Percentiles rank a stretch among this genome's conserved stretches.
Evolutionary conservation across 768 basidiomycete genomes (phyloP).

Genomic region (Trametes elegans): DNA sequence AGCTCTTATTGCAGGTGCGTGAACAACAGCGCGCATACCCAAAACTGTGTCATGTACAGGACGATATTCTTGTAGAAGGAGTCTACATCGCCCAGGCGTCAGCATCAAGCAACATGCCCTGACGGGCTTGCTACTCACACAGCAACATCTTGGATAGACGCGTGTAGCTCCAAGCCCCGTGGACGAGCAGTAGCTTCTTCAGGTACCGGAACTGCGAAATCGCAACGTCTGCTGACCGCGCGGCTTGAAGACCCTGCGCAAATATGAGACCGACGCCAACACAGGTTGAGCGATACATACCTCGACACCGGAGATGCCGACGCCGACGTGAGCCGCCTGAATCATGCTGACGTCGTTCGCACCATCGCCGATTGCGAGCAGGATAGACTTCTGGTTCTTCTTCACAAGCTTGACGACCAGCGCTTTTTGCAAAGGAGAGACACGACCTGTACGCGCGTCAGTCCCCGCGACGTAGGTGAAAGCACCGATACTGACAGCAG

Average conservation of each 20-base stretch:
- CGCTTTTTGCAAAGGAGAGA: conserved; percentile 96
- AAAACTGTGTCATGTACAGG: conserved; percentile 98
- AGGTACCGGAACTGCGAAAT: conserved; percentile 97
- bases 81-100: conserved; percentile 48
- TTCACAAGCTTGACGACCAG: conserved; percentile 98
- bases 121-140: conserved; percentile 52
- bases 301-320: conserved; percentile 97
- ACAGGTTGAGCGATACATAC: conserved; percentile 41
- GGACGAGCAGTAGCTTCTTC: conserved; percentile 92
- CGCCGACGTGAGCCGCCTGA: conserved; percentile 95
- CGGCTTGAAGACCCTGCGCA: conserved; percentile 89
- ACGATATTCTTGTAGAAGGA: conserved; percentile 99
- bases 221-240: conserved; percentile 94
- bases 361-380: conserved; percentile 97
- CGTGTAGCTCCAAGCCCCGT: conserved; percentile 98
- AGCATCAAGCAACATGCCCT: neutral
- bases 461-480: neutral
- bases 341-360: conserved; percentile 99
- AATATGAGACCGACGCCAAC: neutral
- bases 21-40: conserved; percentile 53
- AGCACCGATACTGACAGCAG: conserved; percentile 67
- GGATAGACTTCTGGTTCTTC: conserved; percentile 88
- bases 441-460: conserved; percentile 61
- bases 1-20: neutral
- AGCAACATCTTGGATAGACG: conserved; percentile 93